Base-by-base conservation (phyloP, 352 stramenopile species). In the Pythium inflatum region DNA sequence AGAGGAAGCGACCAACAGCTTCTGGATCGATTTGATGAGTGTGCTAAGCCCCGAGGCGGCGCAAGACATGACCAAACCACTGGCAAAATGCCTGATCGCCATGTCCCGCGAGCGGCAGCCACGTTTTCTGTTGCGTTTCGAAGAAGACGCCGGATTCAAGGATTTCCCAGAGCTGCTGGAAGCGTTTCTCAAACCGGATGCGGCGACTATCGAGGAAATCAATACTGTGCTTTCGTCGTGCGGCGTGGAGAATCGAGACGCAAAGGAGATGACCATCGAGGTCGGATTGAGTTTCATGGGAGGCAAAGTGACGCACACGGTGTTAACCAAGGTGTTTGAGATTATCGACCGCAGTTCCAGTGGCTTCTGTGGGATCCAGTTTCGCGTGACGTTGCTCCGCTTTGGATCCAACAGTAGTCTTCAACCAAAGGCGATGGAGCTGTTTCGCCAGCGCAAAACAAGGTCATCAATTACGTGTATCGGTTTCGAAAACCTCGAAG, bases 21-120 rank as follows among this genome's bases (percentile, higher is more conserved):
- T 65, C 20, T 65, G 58, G 58, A 25, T 65, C 22, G 43, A 57
- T 11, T 45, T 65, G 22, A 22, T 57, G n/a, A 41, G 45, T n/a
- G 20, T 30, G 43, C 22, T 65, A 6, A 24, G n/a, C 25, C 40
- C 43, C 20, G 45, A 46, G 14, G 36, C 31, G 4, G 22, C 20
- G 11, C 41, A 13, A 24, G 41, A 55, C 20, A 30, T 13, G 3
- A 18, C 31, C 13, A 16, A 38, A 28, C 43, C 56, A 11, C 22
- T 56, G 18, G 45, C 43, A 16, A 41, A 41, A 13, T n/a, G 38
- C 30, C 43, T 65, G 22, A 36, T 65, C 31, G 31, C 43, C 2
- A 22, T 65, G 41, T 22, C 27, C 8, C 30, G 16, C 3, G 14
- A 38, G 30, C 31, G n/a, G 1, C 7, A 31, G 22, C 43, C 45